Base-by-base conservation (phyloP, 2,329 filamentous ascomycete genomes). In the Cadophora luteo-olivacea region DNA sequence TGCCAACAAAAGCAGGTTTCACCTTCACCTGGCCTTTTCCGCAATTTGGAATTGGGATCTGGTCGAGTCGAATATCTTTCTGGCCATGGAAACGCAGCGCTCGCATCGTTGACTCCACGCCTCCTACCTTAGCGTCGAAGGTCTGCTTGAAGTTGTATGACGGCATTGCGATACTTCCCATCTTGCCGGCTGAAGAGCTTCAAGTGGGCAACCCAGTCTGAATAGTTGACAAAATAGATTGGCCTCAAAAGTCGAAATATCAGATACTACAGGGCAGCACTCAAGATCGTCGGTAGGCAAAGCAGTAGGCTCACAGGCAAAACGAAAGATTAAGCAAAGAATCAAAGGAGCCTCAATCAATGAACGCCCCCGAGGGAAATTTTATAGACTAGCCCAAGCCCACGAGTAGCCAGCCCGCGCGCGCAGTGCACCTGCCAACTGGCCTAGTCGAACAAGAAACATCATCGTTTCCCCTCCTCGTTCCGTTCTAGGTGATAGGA, bases 41-140 rank as follows among this genome's bases (percentile, higher is more conserved):
- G 68, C 69, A 75, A 64, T 61, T 22, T 65, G 84, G 84, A 14
- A 75, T 69, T 0, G 84, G 82, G 45, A 81, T 78, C 4, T 81
- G 80, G 68, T 87, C 84, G 72, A 87, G 80, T 32, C 84, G 81
- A 67, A 88, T 82, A 72, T 87, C 85, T 69, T 84, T 81, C 69
- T 83, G 84, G 22, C 85, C 86, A 74, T 87, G 83, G 72, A 85
- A 87, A 69, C 84, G 79, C 22, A 84, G 81, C 45, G 86, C 85
- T 68, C 81, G 81, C 85, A 87, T 87, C 19, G 64, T 69, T 7
- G 16, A 9, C 45, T 61, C 25, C 48, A 24, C 24, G 29, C 58
- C 58, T 29, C n/a, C 58, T 29, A 32, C 24, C 38, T 61, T 61
- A 9, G 58, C 38, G 41, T 52, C 61, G 49, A 38, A 52, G 61